These are phyloP conservation scores for Bauhinia variegata DNA, from an alignment of 306 rosid species.

Conservation along the genomic window DNA sequence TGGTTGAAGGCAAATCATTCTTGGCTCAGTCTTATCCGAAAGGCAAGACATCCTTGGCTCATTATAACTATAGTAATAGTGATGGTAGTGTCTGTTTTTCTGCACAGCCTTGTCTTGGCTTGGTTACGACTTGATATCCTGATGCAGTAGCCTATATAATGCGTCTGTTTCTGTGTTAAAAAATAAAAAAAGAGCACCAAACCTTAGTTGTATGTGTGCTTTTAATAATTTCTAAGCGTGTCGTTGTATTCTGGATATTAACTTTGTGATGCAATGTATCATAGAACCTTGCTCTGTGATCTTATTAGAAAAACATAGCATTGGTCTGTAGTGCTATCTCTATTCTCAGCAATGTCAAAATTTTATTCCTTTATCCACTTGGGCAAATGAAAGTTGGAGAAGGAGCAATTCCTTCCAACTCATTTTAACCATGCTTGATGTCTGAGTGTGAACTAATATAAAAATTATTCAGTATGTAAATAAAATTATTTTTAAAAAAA, in stretches of 20 bases:
- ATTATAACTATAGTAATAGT: conserved; percentile 12
- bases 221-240: conserved; percentile 21
- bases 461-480: no score
- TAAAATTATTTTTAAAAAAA: no score
- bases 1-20: conserved; percentile 66
- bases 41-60: conserved; percentile 90
- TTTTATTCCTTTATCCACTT: conserved; percentile 10
- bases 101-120: conserved; percentile 32
- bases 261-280: conserved; percentile 40
- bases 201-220: conserved; percentile 37
- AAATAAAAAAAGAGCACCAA: conserved; percentile 36
- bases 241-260: conserved; percentile 34
- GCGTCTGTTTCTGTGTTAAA: conserved; percentile 39
- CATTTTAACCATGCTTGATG: no score
- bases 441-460: no score
- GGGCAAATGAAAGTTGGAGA: conserved; percentile 1
- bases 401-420: no score
- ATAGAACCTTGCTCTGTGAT: conserved; percentile 36
- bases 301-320: conserved; percentile 32
- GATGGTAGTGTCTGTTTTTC: conserved; percentile 30
- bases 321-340: conserved; percentile 10
- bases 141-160: conserved; percentile 28
- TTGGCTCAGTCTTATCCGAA: conserved; percentile 43
- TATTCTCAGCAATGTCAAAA: not conserved
- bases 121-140: conserved; percentile 36